Evolutionary conservation across 2,329 filamentous ascomycete genomes (phyloP).

Genomic region (Colletotrichum higginsianum): DNA sequence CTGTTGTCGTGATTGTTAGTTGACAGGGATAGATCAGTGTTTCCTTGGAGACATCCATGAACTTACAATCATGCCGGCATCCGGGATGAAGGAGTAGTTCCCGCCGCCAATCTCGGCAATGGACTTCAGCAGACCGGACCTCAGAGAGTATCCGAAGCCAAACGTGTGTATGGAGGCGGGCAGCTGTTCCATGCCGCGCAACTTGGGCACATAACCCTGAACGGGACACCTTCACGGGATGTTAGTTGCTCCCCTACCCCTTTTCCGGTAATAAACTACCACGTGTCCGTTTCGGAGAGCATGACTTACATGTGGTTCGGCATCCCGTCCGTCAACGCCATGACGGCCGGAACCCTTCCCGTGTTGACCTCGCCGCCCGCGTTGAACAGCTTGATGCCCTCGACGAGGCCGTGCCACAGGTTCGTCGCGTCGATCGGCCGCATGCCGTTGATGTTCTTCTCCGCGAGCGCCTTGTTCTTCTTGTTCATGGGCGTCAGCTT

Average conservation of each 20-base stretch:
- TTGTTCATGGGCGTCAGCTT: conserved; percentile 63
- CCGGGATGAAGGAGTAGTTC: conserved; percentile 73
- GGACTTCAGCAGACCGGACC: conserved; percentile 70
- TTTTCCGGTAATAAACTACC: neutral
- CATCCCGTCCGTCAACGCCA: conserved; percentile 69
- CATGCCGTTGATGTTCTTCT: conserved; percentile 61
- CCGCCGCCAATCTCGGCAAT: conserved; percentile 71
- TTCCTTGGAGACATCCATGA: fast-evolving
- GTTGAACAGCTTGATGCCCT: conserved; percentile 65
- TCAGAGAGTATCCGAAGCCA: conserved; percentile 66
- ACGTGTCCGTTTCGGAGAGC: neutral
- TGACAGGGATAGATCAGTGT: neutral
- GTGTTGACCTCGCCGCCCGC: conserved; percentile 46
- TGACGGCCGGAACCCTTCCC: conserved; percentile 63
- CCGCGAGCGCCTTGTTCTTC: conserved; percentile 59
- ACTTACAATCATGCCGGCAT: conserved; percentile 71
- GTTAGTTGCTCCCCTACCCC: neutral
- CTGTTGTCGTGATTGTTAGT: conserved; percentile 45
- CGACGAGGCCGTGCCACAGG: conserved; percentile 69
- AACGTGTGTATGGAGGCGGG: conserved; percentile 67
- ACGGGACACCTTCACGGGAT: conserved; percentile 56
- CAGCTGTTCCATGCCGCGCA: conserved; percentile 58
- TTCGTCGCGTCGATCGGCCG: conserved; percentile 61
- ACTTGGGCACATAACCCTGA: conserved; percentile 68
- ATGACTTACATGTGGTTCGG: conserved; percentile 66